phyloP scores from a whole-genome alignment of 192 early-diverging fungal genomes.

The Rhizophlyctis rosea region DNA sequence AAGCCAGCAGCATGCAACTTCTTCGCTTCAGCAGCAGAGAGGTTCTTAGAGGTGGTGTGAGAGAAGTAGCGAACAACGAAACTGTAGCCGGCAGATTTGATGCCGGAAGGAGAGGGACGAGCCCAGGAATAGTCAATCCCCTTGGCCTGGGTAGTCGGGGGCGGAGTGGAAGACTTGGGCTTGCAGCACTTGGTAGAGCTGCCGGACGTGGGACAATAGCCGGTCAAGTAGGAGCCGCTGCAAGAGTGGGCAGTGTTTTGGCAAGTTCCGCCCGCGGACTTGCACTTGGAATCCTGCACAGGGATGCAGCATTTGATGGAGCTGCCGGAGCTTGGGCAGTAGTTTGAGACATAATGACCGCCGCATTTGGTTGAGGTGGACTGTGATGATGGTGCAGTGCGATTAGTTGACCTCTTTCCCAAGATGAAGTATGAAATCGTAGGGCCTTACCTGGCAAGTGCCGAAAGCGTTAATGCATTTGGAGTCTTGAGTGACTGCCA shows the following conservation, averaged over 20 bases:
- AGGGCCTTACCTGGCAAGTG: not conserved
- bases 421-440: no score
- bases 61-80: no score
- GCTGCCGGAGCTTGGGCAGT: slow-evolving; percentile 16
- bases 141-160: no score
- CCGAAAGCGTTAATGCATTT: not conserved
- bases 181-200: slow-evolving; percentile 16
- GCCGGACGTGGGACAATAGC: slow-evolving; percentile 12
- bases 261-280: not conserved
- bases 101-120: no score
- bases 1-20: no score
- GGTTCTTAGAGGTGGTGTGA: no score
- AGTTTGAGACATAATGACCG: slow-evolving; percentile 3
- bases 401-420: no score
- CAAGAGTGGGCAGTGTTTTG: not conserved
- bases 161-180: slow-evolving; percentile 3
- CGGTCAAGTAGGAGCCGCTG: slow-evolving; percentile 4
- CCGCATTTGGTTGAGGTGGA: slow-evolving; percentile 1
- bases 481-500: not conserved
- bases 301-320: slow-evolving; percentile 20
- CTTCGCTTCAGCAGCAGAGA: no score
- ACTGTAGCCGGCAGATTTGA: no score
- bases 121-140: no score
- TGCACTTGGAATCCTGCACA: not conserved
- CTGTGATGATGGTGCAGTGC: no score